Percentiles rank a stretch among this genome's conserved stretches.
phyloP scores from a whole-genome alignment of 2,329 filamentous ascomycete species.

The Alternaria novae-zelandiae region DNA sequence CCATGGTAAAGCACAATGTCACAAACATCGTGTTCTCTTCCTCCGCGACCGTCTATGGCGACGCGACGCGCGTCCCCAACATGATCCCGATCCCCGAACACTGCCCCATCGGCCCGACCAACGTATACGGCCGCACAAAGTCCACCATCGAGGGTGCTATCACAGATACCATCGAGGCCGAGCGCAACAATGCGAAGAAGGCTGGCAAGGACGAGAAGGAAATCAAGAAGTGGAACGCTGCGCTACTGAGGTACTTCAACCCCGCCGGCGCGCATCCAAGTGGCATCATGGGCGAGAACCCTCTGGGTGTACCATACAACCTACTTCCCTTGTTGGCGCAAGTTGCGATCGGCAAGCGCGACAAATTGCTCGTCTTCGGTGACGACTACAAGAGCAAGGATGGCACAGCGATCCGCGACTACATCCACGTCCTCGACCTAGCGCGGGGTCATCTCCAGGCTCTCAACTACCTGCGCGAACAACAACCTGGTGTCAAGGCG shows the following conservation, averaged over 20 bases:
- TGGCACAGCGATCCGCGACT: slow-evolving; percentile 94
- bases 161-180: slow-evolving; percentile 84
- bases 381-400: slow-evolving; percentile 91
- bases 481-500: slow-evolving; percentile 87
- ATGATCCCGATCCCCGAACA: slow-evolving; percentile 99
- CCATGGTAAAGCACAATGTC: slow-evolving; percentile 90
- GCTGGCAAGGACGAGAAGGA: slow-evolving; percentile 67
- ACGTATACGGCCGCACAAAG: slow-evolving; percentile 98
- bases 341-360: slow-evolving; percentile 92
- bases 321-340: slow-evolving; percentile 91
- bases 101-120: slow-evolving; percentile 95
- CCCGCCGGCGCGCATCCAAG: slow-evolving; percentile 92
- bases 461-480: slow-evolving; percentile 83
- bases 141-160: slow-evolving; percentile 90
- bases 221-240: slow-evolving; percentile 84
- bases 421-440: slow-evolving; percentile 95
- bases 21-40: slow-evolving; percentile 98
- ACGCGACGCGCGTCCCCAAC: slow-evolving; percentile 91
- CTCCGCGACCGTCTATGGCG: slow-evolving; percentile 96
- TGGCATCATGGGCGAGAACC: slow-evolving; percentile 98
- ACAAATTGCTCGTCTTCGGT: slow-evolving; percentile 93
- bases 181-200: slow-evolving; percentile 83
- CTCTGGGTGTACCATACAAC: slow-evolving; percentile 94
- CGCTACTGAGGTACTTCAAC: slow-evolving; percentile 96
- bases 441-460: slow-evolving; percentile 86